Base-by-base conservation (phyloP, 1,284 basidiomycete species). In the Trichosporon sp. region DNA sequence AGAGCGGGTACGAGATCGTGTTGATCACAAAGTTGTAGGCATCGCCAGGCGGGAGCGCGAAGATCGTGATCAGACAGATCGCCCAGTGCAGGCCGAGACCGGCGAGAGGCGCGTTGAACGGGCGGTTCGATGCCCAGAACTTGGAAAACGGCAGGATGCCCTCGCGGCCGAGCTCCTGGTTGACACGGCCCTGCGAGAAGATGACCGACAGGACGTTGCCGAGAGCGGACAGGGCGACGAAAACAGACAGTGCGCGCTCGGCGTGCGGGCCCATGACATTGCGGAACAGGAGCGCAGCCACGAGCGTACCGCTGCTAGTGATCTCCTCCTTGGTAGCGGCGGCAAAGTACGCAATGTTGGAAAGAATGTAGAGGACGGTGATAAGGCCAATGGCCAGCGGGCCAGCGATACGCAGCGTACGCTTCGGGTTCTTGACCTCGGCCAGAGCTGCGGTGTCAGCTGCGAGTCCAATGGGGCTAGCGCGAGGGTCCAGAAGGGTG, bases 21-120 rank as follows among this genome's bases (percentile, higher is more conserved):
- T 71, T 71, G 67, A 71, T 65, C 51, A 76, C 68, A 73, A 88
- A 86, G 69, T 84, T 84, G 81, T 87, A 88, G 0, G 87, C 86
- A 75, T 87, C 86, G 60, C 86, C 86, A 25, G 86, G 83, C 0
- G 87, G 88, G 21, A 86, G 85, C 0, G 83, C 86, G 27, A 88
- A 76, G 73, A 89, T 86, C 63, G 89, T 84, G 71, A 88, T 83
- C n/a, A 85, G 77, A 0, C 87, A 88, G 72, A 86, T 86, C 42
- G 87, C 75, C 12, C 85, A 74, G 60, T 87, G 70, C 38, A 71
- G 70, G 8, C 62, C 67, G 13, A 68, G 67, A 64, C 70, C 70
- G 8, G 70, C 67, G 32, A 71, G 67, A 8, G 70, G 70, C 75
- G 81, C 21, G 80, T 77, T 53, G 70, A 83, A 81, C 7, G 81